phyloP scores from a whole-genome alignment of 2,329 filamentous ascomycete species.

The Calonectria naviculata region DNA sequence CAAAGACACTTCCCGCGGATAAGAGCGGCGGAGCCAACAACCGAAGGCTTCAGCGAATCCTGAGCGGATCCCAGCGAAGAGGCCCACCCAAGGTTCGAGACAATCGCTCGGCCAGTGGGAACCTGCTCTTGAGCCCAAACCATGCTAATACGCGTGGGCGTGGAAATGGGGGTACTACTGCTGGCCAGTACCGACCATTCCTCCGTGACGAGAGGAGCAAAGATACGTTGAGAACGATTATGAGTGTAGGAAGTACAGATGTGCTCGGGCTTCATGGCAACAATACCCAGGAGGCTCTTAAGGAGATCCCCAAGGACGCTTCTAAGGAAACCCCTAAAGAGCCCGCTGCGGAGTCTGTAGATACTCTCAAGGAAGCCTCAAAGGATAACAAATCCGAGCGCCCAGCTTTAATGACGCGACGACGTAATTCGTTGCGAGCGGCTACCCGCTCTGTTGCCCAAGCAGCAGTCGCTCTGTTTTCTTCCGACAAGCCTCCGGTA shows the following conservation, averaged over 20 bases:
- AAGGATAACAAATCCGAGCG: background rate
- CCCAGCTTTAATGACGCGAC: constrained; percentile 27
- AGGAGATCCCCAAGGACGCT: background rate
- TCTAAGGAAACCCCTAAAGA: background rate
- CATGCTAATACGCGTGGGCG: background rate
- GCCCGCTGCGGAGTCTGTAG: background rate
- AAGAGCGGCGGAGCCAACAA: background rate
- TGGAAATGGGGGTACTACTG: constrained; percentile 34
- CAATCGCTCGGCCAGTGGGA: constrained; percentile 17
- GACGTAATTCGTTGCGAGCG: constrained; percentile 12
- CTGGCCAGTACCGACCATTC: constrained; percentile 48
- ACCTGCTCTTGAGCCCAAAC: constrained; percentile 44
- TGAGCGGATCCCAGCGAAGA: constrained; percentile 32
- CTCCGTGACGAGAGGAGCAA: constrained; percentile 55
- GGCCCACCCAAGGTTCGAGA: constrained; percentile 30
- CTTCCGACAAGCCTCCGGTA: constrained; percentile 21
- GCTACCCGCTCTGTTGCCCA: constrained; percentile 27
- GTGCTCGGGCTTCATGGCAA: constrained; percentile 19
- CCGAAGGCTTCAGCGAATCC: constrained; percentile 31
- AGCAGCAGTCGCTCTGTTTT: constrained; percentile 26
- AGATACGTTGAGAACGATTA: constrained; percentile 61
- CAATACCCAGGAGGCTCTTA: background rate
- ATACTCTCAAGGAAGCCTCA: background rate
- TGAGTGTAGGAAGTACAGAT: constrained; percentile 61
- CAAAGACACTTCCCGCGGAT: background rate